Evolutionary conservation across 805 yeast genomes (phyloP), one percentile per base, ranked within the genome.

Genomic region (Ogataea henricii): DNA sequence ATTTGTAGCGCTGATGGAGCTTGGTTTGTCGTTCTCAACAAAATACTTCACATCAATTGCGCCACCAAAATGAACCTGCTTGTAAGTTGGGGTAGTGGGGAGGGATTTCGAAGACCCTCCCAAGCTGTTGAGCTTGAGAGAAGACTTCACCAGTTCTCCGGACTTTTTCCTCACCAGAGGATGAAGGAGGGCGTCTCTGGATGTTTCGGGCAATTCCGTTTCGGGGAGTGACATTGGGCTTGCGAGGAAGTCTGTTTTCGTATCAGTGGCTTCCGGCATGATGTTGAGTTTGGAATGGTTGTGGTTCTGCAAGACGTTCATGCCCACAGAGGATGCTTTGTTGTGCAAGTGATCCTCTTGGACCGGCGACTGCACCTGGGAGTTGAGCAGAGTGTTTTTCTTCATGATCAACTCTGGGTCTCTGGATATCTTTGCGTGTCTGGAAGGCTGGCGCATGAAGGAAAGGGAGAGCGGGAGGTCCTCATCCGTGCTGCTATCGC

Each of bases 11-110:
- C 85, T 78, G 23, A 92, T 87, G 2, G 89, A 85, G 3, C 79
- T 73, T 13, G 98, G 97, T 46, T 77, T 79, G 61, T 89, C 96
- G 47, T 76, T 76, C 55, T 81, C 78, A 51, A 81, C 76, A 63
- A 89, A 90, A 64, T 85, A 87, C 48, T 85, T 77, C 21, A 89
- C 85, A 54, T 87, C 88, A 17, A 74, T 78, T 36, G 80, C 75
- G 41, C 87, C 90, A 44, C 90, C 95, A 63, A 89, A 89, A 71
- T 89, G 96, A 6, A 89, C 97, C 63, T 80, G 86, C 60, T 83
- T 84, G 61, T 77, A 77, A 2, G 82, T 78, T 16, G 87, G 90
- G 16, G 78, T 73, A 1, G 75, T 58, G 1, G 84, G 84, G 48
- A 78, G 62, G 1, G 82, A 77, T 13, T 55, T 55, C 3, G 70